phyloP scores from a whole-genome alignment of 1,139 yeast species.

The Suhomyces ambrosiae region DNA sequence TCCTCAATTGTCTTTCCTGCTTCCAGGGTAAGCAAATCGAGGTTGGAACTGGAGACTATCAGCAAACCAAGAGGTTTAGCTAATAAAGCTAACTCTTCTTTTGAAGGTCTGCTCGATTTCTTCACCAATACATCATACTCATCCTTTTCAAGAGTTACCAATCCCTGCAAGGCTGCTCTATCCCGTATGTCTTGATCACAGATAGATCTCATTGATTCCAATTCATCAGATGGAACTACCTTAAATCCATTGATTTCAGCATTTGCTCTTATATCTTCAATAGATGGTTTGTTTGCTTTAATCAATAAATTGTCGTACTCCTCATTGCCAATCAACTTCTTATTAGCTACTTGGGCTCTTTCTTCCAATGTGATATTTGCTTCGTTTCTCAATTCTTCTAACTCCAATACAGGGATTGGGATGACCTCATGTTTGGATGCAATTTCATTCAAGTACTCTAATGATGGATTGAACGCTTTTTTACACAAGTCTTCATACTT shows the following conservation, averaged over 20 bases:
- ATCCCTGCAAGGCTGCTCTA: slow-evolving; percentile 19
- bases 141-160: slow-evolving; percentile 12
- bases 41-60: slow-evolving; percentile 20
- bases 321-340: slow-evolving; percentile 23
- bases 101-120: slow-evolving; percentile 23
- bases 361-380: slow-evolving; percentile 25
- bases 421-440: slow-evolving; percentile 13
- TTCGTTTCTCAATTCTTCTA: slow-evolving; percentile 11
- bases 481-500: slow-evolving; percentile 12
- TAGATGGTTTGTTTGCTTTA: slow-evolving; percentile 41
- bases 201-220: slow-evolving; percentile 19
- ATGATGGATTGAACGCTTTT: slow-evolving; percentile 10
- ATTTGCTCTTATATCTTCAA: slow-evolving; percentile 29
- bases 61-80: slow-evolving; percentile 27
- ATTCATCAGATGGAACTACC: slow-evolving; percentile 32
- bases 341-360: slow-evolving; percentile 27
- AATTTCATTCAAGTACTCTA: slow-evolving; percentile 10
- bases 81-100: slow-evolving; percentile 21
- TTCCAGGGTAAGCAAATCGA: slow-evolving; percentile 21
- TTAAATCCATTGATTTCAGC: slow-evolving; percentile 35
- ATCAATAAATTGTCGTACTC: slow-evolving; percentile 39
- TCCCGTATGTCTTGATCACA: slow-evolving; percentile 10
- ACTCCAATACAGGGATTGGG: slow-evolving; percentile 20
- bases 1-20: slow-evolving; percentile 15
- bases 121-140: slow-evolving; percentile 14